Evolutionary conservation across 768 basidiomycete species (phyloP).

Genomic region (Austroboletus festivus): DNA sequence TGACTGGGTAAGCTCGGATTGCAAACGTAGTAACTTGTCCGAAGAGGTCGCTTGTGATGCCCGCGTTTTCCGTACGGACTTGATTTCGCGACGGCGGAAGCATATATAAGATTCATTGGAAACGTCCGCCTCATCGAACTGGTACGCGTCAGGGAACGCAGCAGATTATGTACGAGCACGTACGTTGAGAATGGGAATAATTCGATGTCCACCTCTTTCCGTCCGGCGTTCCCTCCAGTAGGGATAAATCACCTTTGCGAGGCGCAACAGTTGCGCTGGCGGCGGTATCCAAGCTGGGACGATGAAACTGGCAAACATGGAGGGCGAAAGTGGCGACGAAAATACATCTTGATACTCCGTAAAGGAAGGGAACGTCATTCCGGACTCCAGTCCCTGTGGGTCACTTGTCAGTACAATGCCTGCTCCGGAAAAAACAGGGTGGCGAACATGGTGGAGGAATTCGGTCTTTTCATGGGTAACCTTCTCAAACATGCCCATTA

Average conservation of each 20-base stretch:
- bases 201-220: slow-evolving; percentile 75
- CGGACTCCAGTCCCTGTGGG: slow-evolving; percentile 60
- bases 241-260: slow-evolving; percentile 74
- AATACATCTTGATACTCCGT: slow-evolving; percentile 71
- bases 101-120: slow-evolving; percentile 94
- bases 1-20: slow-evolving; percentile 68
- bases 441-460: slow-evolving; percentile 82
- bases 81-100: slow-evolving; percentile 93
- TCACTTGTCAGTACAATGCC: neutral
- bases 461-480: slow-evolving; percentile 87
- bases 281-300: slow-evolving; percentile 69
- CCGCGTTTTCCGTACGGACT: slow-evolving; percentile 90
- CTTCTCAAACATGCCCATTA: slow-evolving; percentile 94
- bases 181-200: slow-evolving; percentile 88
- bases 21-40: slow-evolving; percentile 82
- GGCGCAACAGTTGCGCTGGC: slow-evolving; percentile 57
- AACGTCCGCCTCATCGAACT: slow-evolving; percentile 89
- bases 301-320: slow-evolving; percentile 65
- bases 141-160: neutral
- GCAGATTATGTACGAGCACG: slow-evolving; percentile 22
- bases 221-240: slow-evolving; percentile 88
- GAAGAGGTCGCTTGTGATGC: slow-evolving; percentile 86
- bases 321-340: slow-evolving; percentile 52
- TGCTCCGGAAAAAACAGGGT: neutral
- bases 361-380: slow-evolving; percentile 69